These are phyloP conservation scores for Phytophthora quininea DNA, from an alignment of 352 stramenopile species.

Conservation along the genomic window DNA sequence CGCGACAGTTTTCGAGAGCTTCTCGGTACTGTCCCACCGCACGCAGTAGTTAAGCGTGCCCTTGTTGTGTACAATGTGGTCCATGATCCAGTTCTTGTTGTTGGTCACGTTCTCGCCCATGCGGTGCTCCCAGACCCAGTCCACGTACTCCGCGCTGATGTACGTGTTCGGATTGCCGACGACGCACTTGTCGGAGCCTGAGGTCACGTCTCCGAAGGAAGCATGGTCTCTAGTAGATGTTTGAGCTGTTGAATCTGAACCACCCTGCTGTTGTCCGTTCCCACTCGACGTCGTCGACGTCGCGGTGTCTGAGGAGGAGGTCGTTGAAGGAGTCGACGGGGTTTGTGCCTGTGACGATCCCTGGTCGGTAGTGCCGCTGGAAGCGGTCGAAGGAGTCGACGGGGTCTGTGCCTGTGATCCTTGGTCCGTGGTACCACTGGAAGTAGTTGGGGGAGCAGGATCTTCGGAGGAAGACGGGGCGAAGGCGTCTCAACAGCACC, in stretches of 20 bases:
- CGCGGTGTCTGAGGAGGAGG: conserved; percentile 1
- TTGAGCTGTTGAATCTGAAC: conserved; percentile 12
- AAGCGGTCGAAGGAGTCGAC: not conserved
- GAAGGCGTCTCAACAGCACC: too few relatives aligned
- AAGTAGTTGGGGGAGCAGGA: too few relatives aligned
- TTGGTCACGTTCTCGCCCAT: conserved; percentile 31
- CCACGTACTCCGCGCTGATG: conserved; percentile 17
- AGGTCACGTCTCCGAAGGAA: conserved; percentile 33
- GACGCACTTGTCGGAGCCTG: conserved; percentile 29
- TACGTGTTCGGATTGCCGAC: conserved; percentile 30
- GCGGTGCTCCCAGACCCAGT: conserved; percentile 28
- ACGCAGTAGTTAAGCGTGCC: conserved; percentile 51
- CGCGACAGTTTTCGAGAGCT: conserved; percentile 38
- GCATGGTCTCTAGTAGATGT: conserved; percentile 22
- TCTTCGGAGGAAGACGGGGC: too few relatives aligned
- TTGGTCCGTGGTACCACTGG: too few relatives aligned
- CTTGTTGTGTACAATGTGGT: conserved; percentile 48
- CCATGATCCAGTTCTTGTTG: conserved; percentile 49
- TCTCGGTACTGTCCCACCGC: conserved; percentile 42
- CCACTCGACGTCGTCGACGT: conserved; percentile 6
- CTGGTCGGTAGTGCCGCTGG: too few relatives aligned
- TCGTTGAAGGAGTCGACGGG: not conserved
- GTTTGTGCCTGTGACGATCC: not conserved
- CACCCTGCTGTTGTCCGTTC: conserved; percentile 8
- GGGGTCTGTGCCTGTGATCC: not conserved